Evolutionary conservation across 495 filamentous ascomycete species (phyloP).

Genomic region (Sordaria brevicollis): DNA sequence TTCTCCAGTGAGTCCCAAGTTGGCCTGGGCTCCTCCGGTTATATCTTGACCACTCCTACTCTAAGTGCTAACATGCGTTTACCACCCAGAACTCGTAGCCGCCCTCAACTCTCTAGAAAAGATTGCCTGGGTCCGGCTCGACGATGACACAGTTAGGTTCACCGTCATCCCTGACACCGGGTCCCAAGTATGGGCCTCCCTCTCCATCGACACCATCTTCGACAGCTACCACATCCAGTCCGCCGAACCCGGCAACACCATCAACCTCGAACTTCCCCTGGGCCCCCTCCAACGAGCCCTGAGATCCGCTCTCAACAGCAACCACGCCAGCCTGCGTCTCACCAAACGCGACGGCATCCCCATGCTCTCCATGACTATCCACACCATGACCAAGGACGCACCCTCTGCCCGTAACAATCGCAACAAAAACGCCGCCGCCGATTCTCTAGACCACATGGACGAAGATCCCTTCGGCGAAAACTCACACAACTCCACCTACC

Average conservation of each 20-base stretch:
- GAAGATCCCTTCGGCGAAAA: constrained; percentile 30
- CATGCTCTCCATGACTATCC: constrained; percentile 76
- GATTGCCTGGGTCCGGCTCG: constrained; percentile 86
- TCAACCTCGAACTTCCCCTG: constrained; percentile 92
- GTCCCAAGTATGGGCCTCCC: constrained; percentile 88
- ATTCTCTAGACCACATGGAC: constrained; percentile 4
- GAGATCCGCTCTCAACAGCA: constrained; percentile 67
- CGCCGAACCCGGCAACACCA: constrained; percentile 65
- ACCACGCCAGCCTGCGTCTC: constrained; percentile 70
- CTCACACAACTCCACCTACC: constrained; percentile 26
- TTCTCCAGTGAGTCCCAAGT: constrained; percentile 58
- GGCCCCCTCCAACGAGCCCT: constrained; percentile 72
- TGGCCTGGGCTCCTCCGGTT: not conserved
- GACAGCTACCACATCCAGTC: constrained; percentile 81
- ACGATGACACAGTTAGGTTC: constrained; percentile 77
- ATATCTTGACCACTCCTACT: not conserved
- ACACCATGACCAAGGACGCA: constrained; percentile 42
- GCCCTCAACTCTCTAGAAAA: constrained; percentile 82
- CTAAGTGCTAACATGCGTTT: constrained; percentile 1
- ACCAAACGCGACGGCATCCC: constrained; percentile 86
- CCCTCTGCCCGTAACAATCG: constrained; percentile 15
- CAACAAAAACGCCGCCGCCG: constrained; percentile 12
- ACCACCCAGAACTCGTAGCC: constrained; percentile 59
- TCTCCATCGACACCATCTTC: constrained; percentile 70
- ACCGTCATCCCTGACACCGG: constrained; percentile 90